Conservation (phyloP, 768 basidiomycete species). For the Thelephora aurantiotincta region DNA sequence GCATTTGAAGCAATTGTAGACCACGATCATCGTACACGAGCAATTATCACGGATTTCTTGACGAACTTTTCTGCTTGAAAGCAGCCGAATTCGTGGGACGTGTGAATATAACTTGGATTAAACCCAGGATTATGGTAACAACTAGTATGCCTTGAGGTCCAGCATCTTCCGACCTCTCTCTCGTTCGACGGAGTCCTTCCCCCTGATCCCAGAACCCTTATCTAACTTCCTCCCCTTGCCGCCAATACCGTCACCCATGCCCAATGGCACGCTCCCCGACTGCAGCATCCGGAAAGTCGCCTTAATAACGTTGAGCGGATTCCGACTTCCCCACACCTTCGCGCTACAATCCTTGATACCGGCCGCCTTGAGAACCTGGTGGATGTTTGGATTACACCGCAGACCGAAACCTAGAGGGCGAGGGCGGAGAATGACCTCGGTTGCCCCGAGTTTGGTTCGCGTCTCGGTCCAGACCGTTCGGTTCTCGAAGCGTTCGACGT, state of each 20-base stretch:
- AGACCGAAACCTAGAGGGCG: conserved; percentile 87
- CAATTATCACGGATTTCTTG: no score
- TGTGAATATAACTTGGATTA: no score
- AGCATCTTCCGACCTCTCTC: conserved; percentile 72
- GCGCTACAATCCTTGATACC: conserved; percentile 93
- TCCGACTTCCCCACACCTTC: conserved; percentile 90
- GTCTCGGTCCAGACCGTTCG: conserved; percentile 94
- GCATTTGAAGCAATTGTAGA: no score
- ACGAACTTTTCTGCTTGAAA: no score
- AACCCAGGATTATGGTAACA: not conserved
- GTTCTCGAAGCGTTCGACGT: conserved; percentile 84
- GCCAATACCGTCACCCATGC: conserved; percentile 74
- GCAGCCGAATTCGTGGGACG: no score
- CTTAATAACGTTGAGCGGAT: conserved; percentile 79
- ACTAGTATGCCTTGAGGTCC: conserved; percentile 38
- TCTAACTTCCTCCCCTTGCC: conserved; percentile 55
- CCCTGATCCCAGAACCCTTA: conserved; percentile 62
- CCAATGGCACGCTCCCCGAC: conserved; percentile 64
- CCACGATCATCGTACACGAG: no score
- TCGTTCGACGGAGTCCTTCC: conserved; percentile 61
- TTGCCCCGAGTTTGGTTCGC: conserved; percentile 72
- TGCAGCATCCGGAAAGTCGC: conserved; percentile 72
- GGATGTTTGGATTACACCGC: conserved; percentile 76
- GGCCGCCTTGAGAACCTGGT: conserved; percentile 82
- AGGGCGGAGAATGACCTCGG: conserved; percentile 66